A percentile compares a stretch with the other conserved stretches of the same genome.
Evolutionary conservation across 371 early-diverging fungal genomes (phyloP).

Genomic region (Circinella umbellata): DNA sequence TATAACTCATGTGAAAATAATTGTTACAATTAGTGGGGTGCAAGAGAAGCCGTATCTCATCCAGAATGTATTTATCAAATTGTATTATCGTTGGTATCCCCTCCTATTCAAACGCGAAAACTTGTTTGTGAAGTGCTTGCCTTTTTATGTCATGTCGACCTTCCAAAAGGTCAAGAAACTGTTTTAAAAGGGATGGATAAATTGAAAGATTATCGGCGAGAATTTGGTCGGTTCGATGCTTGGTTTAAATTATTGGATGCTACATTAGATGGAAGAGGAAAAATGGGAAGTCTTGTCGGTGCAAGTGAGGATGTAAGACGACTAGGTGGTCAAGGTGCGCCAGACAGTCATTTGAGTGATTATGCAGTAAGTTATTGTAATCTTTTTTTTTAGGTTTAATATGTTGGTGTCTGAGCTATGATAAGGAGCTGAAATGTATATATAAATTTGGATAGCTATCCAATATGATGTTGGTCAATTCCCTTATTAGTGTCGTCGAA

Average conservation of each 20-base stretch:
- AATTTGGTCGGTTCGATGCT: constrained; percentile 76
- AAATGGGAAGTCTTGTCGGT: constrained; percentile 82
- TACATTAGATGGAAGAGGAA: constrained; percentile 81
- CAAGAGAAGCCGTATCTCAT: constrained; percentile 77
- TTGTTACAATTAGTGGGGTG: constrained; percentile 66
- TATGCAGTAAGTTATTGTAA: constrained; percentile 59
- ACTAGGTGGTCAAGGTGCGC: constrained; percentile 54
- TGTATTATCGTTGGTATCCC: constrained; percentile 79
- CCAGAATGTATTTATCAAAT: constrained; percentile 76
- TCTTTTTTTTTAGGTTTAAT: neutral
- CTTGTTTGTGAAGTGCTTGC: constrained; percentile 84
- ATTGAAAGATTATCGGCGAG: constrained; percentile 60
- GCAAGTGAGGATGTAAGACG: constrained; percentile 78
- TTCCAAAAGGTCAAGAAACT: constrained; percentile 78
- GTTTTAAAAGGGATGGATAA: constrained; percentile 79
- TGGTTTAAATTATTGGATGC: constrained; percentile 81
- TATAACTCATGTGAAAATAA: neutral
- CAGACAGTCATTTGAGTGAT: constrained; percentile 80
- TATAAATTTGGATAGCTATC: constrained; percentile 52
- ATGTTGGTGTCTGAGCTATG: too few relatives aligned
- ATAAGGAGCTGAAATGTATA: neutral
- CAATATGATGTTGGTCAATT: constrained; percentile 85
- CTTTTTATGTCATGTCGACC: constrained; percentile 81
- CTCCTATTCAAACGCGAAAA: constrained; percentile 76
- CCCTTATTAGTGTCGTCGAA: constrained; percentile 77